Percentiles rank a stretch among this genome's conserved stretches.
Evolutionary conservation across 2,329 filamentous ascomycete species (phyloP).

Genomic region (Alternaria panax): DNA sequence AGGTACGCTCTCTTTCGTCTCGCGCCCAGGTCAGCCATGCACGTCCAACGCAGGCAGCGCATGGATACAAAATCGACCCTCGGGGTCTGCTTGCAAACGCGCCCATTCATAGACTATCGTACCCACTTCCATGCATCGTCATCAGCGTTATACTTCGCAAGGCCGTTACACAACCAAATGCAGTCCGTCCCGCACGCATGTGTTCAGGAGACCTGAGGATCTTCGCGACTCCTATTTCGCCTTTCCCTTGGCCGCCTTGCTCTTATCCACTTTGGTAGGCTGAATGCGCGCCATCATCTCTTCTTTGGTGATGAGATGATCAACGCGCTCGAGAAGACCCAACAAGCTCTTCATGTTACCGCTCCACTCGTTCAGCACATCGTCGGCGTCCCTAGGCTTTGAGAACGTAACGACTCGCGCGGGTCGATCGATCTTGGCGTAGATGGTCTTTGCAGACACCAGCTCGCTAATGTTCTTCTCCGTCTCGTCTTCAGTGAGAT

Average conservation of each 20-base stretch:
- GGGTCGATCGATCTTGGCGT: constrained; percentile 95
- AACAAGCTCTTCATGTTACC: constrained; percentile 95
- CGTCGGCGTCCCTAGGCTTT: constrained; percentile 92
- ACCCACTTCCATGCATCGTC: constrained; percentile 1
- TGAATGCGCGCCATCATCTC: constrained; percentile 99
- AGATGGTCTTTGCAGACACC: constrained; percentile 97
- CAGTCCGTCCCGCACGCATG: constrained; percentile 11
- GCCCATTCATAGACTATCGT: not conserved
- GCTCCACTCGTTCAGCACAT: constrained; percentile 98
- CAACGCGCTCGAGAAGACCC: constrained; percentile 85
- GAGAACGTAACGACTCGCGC: constrained; percentile 93
- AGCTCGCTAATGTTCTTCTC: constrained; percentile 99
- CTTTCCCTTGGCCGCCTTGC: constrained; percentile 49
- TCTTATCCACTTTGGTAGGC: constrained; percentile 62
- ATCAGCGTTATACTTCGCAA: constrained; percentile 6
- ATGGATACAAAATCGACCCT: not conserved
- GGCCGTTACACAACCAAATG: not conserved
- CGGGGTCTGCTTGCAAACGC: not conserved
- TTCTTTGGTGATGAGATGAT: constrained; percentile 98
- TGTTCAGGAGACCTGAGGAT: constrained; percentile 21
- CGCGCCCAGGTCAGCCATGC: not conserved
- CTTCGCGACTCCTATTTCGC: constrained; percentile 28
- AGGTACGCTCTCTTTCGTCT: not conserved
- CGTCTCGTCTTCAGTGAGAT: constrained; percentile 92
- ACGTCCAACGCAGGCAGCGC: not conserved